Evolutionary conservation across 768 basidiomycete genomes (phyloP).

Genomic region (Mycena galopus): DNA sequence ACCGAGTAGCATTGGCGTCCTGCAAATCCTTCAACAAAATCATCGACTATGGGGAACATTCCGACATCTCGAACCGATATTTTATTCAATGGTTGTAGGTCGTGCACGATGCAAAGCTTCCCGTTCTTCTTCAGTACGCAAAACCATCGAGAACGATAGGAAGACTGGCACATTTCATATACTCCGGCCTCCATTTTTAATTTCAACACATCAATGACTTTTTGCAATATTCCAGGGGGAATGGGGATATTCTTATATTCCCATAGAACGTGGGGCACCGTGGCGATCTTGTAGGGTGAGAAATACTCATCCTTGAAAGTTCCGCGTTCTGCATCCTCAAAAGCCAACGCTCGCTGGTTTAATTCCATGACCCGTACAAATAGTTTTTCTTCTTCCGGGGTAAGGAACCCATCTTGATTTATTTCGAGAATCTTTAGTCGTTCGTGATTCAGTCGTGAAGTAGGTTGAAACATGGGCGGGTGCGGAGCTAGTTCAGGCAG

Average conservation of each 20-base stretch:
- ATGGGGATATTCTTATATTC: background rate
- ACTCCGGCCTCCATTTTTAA: background rate
- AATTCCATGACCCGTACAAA: background rate
- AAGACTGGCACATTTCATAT: background rate
- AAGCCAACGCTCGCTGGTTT: background rate
- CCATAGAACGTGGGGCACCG: background rate
- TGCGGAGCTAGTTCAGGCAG: no score
- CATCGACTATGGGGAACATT: conserved; percentile 50
- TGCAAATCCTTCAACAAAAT: conserved; percentile 48
- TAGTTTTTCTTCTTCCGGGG: no score
- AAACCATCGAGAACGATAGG: background rate
- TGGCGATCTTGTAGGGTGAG: background rate
- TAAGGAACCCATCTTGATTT: no score
- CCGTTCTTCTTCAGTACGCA: background rate
- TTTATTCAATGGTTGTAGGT: conserved; percentile 51
- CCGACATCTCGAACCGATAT: conserved; percentile 55
- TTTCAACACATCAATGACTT: background rate
- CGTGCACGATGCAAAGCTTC: background rate
- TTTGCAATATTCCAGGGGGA: background rate
- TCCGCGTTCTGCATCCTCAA: background rate
- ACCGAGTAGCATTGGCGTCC: conserved; percentile 43
- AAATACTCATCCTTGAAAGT: background rate
- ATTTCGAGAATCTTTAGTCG: no score
- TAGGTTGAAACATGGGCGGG: no score
- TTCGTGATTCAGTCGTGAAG: no score